Percentiles rank a stretch among this genome's conserved stretches.
These are phyloP conservation scores for Rubroshorea leprosula DNA, from an alignment of 345 rosid species.

Conservation along the genomic window DNA sequence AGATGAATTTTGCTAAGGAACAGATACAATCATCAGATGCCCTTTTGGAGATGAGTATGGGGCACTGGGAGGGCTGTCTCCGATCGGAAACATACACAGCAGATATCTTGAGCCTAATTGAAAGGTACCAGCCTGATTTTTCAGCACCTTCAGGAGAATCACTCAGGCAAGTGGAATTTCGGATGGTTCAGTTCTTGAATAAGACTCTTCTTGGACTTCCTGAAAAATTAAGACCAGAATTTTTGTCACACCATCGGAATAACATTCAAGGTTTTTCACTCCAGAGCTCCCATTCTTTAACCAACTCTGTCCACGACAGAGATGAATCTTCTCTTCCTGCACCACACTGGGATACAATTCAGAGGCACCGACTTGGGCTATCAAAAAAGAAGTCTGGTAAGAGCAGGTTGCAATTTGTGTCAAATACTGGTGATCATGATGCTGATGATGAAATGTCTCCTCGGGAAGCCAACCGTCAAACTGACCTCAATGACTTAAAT, in stretches of 20 bases:
- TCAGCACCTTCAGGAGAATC: constrained; percentile 84
- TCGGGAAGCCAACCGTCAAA: constrained; percentile 43
- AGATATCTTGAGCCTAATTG: constrained; percentile 58
- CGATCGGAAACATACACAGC: constrained; percentile 55
- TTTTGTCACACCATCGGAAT: constrained; percentile 31
- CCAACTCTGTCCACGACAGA: constrained; percentile 37
- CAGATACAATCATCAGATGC: constrained; percentile 72
- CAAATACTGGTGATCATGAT: constrained; percentile 52
- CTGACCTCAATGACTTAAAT: constrained; percentile 36
- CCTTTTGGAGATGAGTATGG: constrained; percentile 65
- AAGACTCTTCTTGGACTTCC: constrained; percentile 43
- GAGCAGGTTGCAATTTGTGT: constrained; percentile 77
- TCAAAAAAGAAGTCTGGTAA: constrained; percentile 81
- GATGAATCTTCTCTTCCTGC: constrained; percentile 40
- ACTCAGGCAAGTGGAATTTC: constrained; percentile 82
- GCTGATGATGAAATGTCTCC: constrained; percentile 57
- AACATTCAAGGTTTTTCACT: constrained; percentile 36
- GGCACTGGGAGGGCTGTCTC: constrained; percentile 82
- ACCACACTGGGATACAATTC: constrained; percentile 53
- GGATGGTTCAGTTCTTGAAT: constrained; percentile 85
- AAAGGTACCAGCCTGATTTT: constrained; percentile 83
- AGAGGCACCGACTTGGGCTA: constrained; percentile 51
- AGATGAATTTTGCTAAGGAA: constrained; percentile 64
- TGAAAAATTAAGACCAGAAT: not conserved
- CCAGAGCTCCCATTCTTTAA: constrained; percentile 17